phyloP scores from a whole-genome alignment of 2,329 filamentous ascomycete species.

The Trichoderma cornu-damae region DNA sequence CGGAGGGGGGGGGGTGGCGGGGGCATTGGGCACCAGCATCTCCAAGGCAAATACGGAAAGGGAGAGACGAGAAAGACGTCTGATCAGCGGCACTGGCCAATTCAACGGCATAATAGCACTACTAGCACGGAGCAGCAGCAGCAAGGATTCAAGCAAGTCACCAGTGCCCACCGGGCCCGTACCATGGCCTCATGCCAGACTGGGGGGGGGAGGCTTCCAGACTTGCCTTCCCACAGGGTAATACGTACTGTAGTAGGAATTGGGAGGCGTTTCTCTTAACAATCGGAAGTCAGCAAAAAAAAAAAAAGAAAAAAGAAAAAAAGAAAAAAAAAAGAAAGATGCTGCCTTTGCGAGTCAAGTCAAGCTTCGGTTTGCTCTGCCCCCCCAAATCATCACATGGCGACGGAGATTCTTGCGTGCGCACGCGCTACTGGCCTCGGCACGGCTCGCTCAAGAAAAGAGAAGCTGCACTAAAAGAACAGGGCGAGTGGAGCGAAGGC shows the following conservation, averaged over 20 bases:
- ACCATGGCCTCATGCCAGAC: constrained; percentile 12
- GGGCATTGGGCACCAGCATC: constrained; percentile 1
- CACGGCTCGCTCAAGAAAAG: constrained; percentile 1
- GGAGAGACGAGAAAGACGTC: background rate
- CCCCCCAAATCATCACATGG: constrained; percentile 13
- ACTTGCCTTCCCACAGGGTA: too few relatives aligned
- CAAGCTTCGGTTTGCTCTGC: background rate
- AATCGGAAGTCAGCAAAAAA: background rate
- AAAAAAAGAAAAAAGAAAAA: too few relatives aligned
- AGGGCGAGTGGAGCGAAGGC: constrained; percentile 4
- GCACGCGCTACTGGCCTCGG: constrained; percentile 8
- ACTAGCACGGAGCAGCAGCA: too few relatives aligned
- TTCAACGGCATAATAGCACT: background rate
- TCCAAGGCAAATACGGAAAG: background rate
- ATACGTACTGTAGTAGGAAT: background rate
- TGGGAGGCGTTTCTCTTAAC: constrained; percentile 11
- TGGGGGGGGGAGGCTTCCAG: too few relatives aligned
- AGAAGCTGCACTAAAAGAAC: background rate
- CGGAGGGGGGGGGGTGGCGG: background rate
- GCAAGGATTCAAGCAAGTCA: constrained; percentile 13
- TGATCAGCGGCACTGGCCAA: constrained; percentile 9
- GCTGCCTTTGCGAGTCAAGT: background rate
- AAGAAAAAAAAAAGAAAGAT: too few relatives aligned
- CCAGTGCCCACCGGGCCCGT: background rate
- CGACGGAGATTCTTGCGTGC: constrained; percentile 1